These are phyloP conservation scores for Haberlea rhodopensis DNA, from an alignment of 257 asterid species.

Conservation along the genomic window DNA sequence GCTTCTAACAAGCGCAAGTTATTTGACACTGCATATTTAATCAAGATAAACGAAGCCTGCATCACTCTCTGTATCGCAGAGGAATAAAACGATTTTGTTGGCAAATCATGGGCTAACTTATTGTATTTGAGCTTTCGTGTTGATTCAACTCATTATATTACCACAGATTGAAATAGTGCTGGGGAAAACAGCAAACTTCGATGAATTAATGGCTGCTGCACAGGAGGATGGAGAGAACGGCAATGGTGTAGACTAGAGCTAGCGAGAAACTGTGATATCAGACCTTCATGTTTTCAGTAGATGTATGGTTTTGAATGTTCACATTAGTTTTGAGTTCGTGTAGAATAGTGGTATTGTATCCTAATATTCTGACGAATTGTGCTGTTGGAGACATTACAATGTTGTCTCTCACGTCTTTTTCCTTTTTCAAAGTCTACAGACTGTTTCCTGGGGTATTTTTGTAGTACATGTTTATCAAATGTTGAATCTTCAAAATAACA, in stretches of 20 bases:
- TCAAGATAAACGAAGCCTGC: too few species aligned
- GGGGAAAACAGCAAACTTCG: conserved; percentile 70
- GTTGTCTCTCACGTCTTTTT: not conserved
- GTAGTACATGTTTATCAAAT: too few species aligned
- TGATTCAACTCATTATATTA: not conserved
- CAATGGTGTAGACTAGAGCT: conserved; percentile 38
- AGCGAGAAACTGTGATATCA: not conserved
- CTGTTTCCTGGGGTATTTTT: too few species aligned
- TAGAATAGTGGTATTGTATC: conserved; percentile 19
- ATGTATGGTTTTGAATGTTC: not conserved
- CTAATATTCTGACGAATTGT: conserved; percentile 18
- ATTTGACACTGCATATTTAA: too few species aligned
- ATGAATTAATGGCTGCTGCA: conserved; percentile 63
- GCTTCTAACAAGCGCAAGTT: not conserved
- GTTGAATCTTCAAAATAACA: too few species aligned
- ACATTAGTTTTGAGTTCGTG: conserved; percentile 14
- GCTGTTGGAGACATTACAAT: not conserved
- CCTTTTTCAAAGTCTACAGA: not conserved
- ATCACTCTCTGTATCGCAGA: not conserved
- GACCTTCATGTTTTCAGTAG: not conserved
- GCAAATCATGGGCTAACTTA: not conserved
- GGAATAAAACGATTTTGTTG: too few species aligned
- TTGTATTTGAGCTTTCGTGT: not conserved
- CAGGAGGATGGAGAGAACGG: conserved; percentile 46
- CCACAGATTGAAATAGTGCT: conserved; percentile 67